Base-by-base conservation (phyloP, 768 basidiomycete species). In the Cantharellus anzutake region DNA sequence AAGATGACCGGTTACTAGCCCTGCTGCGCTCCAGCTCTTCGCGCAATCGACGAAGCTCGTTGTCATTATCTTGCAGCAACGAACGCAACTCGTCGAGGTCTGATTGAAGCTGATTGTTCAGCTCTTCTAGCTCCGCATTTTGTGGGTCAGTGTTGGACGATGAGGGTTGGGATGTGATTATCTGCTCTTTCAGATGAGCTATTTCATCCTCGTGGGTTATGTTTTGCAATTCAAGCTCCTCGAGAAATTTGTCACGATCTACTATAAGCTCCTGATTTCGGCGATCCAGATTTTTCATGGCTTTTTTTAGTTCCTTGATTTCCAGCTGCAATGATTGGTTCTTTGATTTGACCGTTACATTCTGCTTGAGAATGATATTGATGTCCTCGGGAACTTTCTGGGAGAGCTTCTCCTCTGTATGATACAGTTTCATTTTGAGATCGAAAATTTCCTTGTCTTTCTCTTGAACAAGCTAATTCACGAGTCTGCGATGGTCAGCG, bases 361-460 rank as follows among this genome's bases (percentile, higher is more conserved):
- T 94, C 71, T 94, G 89, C 65, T 92, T 89, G 60, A 90, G 78
- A 3, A 85, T 86, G 3, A 86, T 84, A 66, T 96, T 86, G 68
- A 93, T 86, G 67, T 96, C 86, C 68, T 94, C 91, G 0, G 87
- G 86, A 55, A 92, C 80, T 65, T 88, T 82, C 2, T 85, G 84
- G 14, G 16, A 14, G 7, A 99, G 78, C 51, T 88, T 83, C 66
- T 98, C 91, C 70, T 97, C 89, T 50, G 96, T 79, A 68, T 96
- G 94, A 68, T 96, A 91, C 2, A 97, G 87, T 61, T 91, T 87
- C 57, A 98, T 79, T 70, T 97, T 96, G 68, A 99, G 83, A 67
- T 84, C 85, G 70, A 98, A 97, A 75, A 94, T 94, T 70, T 98
- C 93, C 70, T 93, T 96, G 74, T 94, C 92, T 66, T 92, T 80